Conservation (phyloP, 1,284 basidiomycete genomes). For the Exsudoporus floridanus region DNA sequence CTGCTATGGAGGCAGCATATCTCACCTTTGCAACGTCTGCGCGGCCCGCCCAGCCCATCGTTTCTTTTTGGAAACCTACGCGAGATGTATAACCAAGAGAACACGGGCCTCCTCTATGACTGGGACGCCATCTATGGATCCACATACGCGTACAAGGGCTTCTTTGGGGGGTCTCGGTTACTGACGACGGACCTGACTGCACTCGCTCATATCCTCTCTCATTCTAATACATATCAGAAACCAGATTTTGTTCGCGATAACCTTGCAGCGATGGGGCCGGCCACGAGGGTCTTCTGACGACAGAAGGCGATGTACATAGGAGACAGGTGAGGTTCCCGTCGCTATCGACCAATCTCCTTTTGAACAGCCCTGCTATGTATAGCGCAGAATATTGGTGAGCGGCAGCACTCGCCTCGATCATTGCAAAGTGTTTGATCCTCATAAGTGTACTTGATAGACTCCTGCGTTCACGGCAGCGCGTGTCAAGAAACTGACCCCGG, state of each 20-base stretch:
- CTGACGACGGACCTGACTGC: slow-evolving; percentile 62
- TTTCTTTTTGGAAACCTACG: slow-evolving; percentile 57
- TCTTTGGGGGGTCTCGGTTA: slow-evolving; percentile 53
- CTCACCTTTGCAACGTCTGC: slow-evolving; percentile 42
- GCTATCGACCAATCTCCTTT: neutral
- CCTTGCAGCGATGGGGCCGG: slow-evolving; percentile 56
- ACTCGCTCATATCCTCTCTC: slow-evolving; percentile 57
- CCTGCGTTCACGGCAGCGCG: slow-evolving; percentile 60
- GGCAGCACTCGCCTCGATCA: neutral
- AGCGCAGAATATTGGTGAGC: slow-evolving; percentile 44
- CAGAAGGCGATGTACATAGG: slow-evolving; percentile 53
- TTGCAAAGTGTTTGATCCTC: neutral
- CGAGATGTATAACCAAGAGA: slow-evolving; percentile 57
- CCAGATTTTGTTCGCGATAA: slow-evolving; percentile 59
- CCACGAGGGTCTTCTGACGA: slow-evolving; percentile 47
- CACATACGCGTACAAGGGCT: slow-evolving; percentile 56
- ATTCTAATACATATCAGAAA: slow-evolving; percentile 65
- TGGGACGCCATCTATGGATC: slow-evolving; percentile 52
- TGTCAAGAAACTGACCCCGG: slow-evolving; percentile 55
- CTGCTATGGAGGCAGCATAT: slow-evolving; percentile 37
- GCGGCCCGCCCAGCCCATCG: slow-evolving; percentile 39
- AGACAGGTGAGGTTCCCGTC: slow-evolving; percentile 42
- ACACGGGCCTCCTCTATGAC: slow-evolving; percentile 48
- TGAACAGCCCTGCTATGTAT: slow-evolving; percentile 4
- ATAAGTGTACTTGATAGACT: slow-evolving; percentile 32